These are phyloP conservation scores for Rubia tinctorum DNA, from an alignment of 305 asterid species.

Conservation along the genomic window DNA sequence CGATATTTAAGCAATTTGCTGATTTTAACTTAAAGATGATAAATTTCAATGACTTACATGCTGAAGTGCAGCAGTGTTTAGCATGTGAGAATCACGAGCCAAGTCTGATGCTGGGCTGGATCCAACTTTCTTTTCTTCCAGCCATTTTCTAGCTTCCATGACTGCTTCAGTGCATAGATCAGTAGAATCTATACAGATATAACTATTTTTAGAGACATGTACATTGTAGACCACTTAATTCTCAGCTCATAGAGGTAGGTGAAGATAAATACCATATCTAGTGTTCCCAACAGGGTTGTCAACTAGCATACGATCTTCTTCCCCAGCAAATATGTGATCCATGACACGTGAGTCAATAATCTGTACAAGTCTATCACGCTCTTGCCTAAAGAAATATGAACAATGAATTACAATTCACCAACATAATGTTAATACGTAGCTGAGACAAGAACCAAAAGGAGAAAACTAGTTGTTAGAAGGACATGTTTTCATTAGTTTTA, in stretches of 20 bases:
- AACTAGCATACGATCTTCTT: slow-evolving; percentile 28
- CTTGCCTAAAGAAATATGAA: slow-evolving; percentile 52
- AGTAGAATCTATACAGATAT: slow-evolving; percentile 38
- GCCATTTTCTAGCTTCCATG: slow-evolving; percentile 66
- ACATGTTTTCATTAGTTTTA: not conserved
- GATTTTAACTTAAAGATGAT: not conserved
- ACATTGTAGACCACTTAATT: not conserved
- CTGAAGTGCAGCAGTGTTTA: slow-evolving; percentile 26
- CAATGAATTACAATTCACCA: slow-evolving; percentile 13
- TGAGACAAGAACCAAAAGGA: not conserved
- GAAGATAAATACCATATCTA: slow-evolving; percentile 36
- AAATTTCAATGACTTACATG: slow-evolving; percentile 28
- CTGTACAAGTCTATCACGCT: slow-evolving; percentile 55
- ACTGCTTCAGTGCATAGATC: slow-evolving; percentile 47
- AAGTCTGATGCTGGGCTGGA: slow-evolving; percentile 40
- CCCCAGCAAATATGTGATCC: slow-evolving; percentile 36
- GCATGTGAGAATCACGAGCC: slow-evolving; percentile 30
- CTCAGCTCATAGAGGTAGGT: slow-evolving; percentile 2
- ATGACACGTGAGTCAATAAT: slow-evolving; percentile 58
- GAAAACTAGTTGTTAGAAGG: not conserved
- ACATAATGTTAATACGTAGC: not conserved
- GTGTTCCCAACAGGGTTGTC: slow-evolving; percentile 26
- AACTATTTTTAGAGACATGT: not conserved
- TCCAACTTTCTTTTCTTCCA: slow-evolving; percentile 55
- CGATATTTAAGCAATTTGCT: not conserved